Conservation (phyloP, 257 asterid genomes). For the Solanum clarkiae region DNA sequence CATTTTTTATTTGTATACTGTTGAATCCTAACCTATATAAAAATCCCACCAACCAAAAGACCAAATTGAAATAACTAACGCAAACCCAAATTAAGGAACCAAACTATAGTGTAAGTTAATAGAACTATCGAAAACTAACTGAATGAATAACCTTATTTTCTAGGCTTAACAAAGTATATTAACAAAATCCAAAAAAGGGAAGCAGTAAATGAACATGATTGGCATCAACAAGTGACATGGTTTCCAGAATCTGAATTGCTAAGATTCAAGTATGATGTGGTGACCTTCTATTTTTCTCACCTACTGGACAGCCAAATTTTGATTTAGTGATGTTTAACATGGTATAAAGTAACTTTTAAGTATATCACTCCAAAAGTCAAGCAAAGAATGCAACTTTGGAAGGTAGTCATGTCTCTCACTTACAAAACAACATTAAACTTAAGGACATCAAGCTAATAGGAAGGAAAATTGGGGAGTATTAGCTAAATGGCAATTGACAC, state of each 20-base stretch:
- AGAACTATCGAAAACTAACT: not conserved
- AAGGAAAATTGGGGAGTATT: not conserved
- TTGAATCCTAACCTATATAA: not conserved
- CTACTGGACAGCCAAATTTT: not conserved
- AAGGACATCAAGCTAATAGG: not conserved
- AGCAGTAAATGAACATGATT: not conserved
- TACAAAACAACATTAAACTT: not conserved
- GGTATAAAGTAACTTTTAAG: not conserved
- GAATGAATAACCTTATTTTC: not conserved
- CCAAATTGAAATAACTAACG: not conserved
- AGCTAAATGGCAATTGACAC: too few relatives aligned
- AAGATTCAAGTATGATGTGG: not conserved
- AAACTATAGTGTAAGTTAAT: not conserved
- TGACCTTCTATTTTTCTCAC: not conserved
- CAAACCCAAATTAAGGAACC: not conserved
- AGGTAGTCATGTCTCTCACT: not conserved
- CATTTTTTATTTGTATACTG: not conserved
- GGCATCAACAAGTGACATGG: not conserved
- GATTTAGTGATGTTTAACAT: not conserved
- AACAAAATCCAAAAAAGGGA: not conserved
- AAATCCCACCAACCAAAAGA: not conserved
- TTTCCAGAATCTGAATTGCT: not conserved
- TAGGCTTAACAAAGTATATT: not conserved
- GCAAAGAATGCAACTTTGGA: not conserved
- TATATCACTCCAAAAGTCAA: not conserved